These are phyloP conservation scores for Trichoderma aggressivum DNA, from an alignment of 2,329 filamentous ascomycete genomes.

Conservation along the genomic window DNA sequence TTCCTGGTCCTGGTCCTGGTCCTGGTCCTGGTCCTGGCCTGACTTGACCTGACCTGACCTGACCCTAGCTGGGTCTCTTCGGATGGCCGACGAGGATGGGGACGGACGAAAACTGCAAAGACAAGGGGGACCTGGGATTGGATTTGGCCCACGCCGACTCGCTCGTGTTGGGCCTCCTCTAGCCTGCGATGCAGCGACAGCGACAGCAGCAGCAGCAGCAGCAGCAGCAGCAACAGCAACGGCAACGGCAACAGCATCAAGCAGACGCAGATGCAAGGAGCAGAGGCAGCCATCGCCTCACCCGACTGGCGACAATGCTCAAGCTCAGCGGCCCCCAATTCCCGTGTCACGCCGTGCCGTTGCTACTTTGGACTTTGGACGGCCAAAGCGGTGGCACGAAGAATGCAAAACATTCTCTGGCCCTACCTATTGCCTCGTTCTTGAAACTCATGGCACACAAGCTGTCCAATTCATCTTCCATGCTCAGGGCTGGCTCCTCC, in stretches of 20 bases:
- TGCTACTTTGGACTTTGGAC: conserved; percentile 6
- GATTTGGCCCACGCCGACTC: neutral
- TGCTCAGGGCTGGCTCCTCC: neutral
- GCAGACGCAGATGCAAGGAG: neutral
- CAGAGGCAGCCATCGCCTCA: neutral
- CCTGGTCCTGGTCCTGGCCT: neutral
- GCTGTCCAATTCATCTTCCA: neutral
- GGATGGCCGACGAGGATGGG: neutral
- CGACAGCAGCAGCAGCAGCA: neutral
- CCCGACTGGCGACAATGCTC: conserved; percentile 1
- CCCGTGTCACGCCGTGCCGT: neutral
- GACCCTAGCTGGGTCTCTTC: neutral
- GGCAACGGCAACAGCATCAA: neutral
- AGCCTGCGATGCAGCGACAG: neutral
- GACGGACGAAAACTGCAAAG: neutral
- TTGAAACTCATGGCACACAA: neutral
- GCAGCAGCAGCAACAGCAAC: too few species aligned
- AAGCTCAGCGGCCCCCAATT: conserved; percentile 15
- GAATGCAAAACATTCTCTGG: conserved; percentile 19
- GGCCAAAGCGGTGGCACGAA: conserved; percentile 3
- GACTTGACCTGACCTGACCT: too few species aligned
- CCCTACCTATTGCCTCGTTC: neutral
- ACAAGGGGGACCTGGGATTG: neutral
- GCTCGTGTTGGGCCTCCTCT: neutral
- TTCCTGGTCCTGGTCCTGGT: neutral